A percentile compares a stretch with the other conserved stretches of the same genome.
phyloP scores from a whole-genome alignment of 768 basidiomycete species.

The Lanmaoa pseudosensibilis region DNA sequence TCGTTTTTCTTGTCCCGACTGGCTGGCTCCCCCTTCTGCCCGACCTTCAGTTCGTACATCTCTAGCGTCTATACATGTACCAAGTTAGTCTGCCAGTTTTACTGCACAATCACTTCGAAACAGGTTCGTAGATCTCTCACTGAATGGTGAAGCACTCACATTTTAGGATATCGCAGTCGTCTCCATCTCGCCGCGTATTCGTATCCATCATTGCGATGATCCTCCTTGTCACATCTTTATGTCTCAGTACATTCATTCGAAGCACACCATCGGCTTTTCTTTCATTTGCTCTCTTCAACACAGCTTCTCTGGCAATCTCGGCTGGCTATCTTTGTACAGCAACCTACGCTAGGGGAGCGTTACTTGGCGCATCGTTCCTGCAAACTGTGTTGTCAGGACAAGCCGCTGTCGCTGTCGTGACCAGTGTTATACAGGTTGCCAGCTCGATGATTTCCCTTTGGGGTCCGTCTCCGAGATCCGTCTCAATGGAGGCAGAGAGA shows the following conservation, averaged over 20 bases:
- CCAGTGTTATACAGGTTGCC: neutral
- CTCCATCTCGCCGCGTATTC: neutral
- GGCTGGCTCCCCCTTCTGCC: neutral
- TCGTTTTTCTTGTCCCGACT: neutral
- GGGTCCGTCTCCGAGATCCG: neutral
- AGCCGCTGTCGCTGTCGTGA: neutral
- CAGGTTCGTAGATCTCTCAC: neutral
- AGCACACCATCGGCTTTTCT: neutral
- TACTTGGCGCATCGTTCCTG: neutral
- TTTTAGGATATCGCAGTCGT: neutral
- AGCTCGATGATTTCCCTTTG: neutral
- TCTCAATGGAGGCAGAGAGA: no score
- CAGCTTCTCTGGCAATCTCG: neutral
- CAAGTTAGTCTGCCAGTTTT: neutral
- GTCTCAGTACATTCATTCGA: neutral
- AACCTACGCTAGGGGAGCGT: neutral
- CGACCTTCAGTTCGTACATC: neutral
- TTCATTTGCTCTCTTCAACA: neutral
- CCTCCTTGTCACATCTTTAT: neutral
- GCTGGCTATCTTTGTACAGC: neutral
- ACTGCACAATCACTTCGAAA: neutral
- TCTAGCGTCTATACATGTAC: neutral
- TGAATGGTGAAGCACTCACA: neutral
- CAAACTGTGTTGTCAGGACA: neutral
- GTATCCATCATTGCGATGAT: neutral